These are phyloP conservation scores for Nakazawaea pomicola DNA, from an alignment of 805 yeast genomes.

Conservation along the genomic window DNA sequence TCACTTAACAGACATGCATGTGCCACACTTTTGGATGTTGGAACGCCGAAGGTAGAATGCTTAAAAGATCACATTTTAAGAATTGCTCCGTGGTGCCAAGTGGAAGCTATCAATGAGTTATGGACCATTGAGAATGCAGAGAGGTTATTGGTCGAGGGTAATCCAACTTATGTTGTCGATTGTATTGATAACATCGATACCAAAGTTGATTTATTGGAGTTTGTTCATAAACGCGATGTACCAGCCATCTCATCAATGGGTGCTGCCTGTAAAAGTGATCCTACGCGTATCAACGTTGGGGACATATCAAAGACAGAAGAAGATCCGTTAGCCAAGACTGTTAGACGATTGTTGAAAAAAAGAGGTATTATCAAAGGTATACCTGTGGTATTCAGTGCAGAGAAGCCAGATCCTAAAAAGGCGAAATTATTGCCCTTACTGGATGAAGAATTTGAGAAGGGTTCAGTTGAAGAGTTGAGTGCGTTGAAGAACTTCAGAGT, in stretches of 20 bases:
- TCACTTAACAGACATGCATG: constrained; percentile 93
- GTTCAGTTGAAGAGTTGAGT: constrained; percentile 80
- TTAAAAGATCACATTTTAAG: constrained; percentile 59
- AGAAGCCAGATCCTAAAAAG: constrained; percentile 94
- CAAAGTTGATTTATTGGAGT: constrained; percentile 84
- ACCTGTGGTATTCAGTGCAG: constrained; percentile 88
- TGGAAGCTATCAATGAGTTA: constrained; percentile 72
- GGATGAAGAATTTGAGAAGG: constrained; percentile 74
- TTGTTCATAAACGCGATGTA: constrained; percentile 54
- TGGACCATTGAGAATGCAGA: constrained; percentile 70
- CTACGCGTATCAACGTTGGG: constrained; percentile 83
- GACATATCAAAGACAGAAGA: constrained; percentile 90
- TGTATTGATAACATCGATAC: constrained; percentile 97
- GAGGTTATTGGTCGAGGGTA: constrained; percentile 47
- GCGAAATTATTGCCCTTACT: constrained; percentile 83
- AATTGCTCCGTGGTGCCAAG: constrained; percentile 91
- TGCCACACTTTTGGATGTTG: constrained; percentile 89
- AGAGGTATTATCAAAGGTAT: constrained; percentile 73
- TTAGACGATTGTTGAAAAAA: constrained; percentile 76
- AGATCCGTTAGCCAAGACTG: constrained; percentile 86
- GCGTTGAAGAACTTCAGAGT: constrained; percentile 89
- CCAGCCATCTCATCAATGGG: constrained; percentile 92
- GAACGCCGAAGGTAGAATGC: constrained; percentile 83
- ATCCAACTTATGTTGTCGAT: constrained; percentile 81
- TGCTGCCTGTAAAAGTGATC: constrained; percentile 95